Conservation (phyloP, 345 rosid genomes). For the Linum tenue region DNA sequence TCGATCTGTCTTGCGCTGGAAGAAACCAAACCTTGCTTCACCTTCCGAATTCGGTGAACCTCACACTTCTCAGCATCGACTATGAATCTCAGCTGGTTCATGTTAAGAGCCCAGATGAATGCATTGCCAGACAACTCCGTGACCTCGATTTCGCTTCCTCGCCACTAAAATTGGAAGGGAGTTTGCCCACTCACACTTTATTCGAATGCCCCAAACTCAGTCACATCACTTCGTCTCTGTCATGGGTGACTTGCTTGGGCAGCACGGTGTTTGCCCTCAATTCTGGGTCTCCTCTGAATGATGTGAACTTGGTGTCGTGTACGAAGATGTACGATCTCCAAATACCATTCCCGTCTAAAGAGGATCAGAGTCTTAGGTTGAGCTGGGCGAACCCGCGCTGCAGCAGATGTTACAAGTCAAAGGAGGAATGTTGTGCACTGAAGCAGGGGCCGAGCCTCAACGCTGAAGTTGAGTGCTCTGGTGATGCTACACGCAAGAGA, state of each 20-base stretch:
- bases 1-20: conserved; percentile 12
- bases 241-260: background rate
- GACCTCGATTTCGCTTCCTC: conserved; percentile 13
- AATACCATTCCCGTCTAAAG: background rate
- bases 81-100: conserved; percentile 5
- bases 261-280: conserved; percentile 2
- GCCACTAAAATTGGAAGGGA: background rate
- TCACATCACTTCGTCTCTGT: background rate
- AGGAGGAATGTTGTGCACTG: background rate
- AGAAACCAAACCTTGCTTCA: conserved; percentile 8
- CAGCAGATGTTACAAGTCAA: background rate
- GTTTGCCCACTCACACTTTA: background rate
- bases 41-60: conserved; percentile 14
- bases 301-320: conserved; percentile 5
- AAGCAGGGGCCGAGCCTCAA: background rate
- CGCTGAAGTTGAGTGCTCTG: background rate
- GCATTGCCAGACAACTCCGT: conserved; percentile 1
- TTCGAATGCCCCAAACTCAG: background rate
- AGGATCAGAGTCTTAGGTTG: background rate
- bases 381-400: background rate
- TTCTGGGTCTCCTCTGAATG: background rate
- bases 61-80: conserved; percentile 10
- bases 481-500: background rate
- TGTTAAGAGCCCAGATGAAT: background rate
- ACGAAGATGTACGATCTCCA: conserved; percentile 13